phyloP scores from a whole-genome alignment of 768 basidiomycete species.

The Leccinum pellstonianum region DNA sequence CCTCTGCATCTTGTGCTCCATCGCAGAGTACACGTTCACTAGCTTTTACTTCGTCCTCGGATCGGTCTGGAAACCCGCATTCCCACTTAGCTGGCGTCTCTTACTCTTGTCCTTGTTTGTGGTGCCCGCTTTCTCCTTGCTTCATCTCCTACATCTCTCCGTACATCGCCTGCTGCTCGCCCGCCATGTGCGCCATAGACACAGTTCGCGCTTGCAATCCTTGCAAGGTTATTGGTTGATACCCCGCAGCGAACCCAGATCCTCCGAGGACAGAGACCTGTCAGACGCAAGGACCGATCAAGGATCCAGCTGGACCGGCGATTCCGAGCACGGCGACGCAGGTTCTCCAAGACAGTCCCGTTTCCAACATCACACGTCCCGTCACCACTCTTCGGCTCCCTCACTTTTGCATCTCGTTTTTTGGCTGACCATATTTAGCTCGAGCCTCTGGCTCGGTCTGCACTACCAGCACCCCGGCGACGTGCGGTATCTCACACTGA shows the following conservation, averaged over 20 bases:
- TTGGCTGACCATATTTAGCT: constrained; percentile 7
- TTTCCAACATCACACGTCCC: neutral
- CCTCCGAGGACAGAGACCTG: neutral
- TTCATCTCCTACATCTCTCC: constrained; percentile 11
- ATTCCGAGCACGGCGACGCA: neutral
- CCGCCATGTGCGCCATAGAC: neutral
- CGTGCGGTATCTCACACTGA: constrained; percentile 13
- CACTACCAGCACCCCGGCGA: constrained; percentile 9
- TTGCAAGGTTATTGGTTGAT: constrained; percentile 15
- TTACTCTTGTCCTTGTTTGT: constrained; percentile 14
- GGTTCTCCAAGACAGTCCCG: neutral
- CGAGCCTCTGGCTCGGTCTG: constrained; percentile 4
- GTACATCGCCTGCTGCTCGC: neutral
- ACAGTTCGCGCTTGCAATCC: neutral
- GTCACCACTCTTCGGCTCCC: neutral
- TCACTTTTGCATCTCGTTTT: neutral
- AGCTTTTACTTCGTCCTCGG: constrained; percentile 7
- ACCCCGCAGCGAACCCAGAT: constrained; percentile 3
- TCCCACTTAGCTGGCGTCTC: constrained; percentile 22
- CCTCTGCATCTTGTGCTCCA: constrained; percentile 7
- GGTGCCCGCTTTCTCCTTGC: constrained; percentile 10
- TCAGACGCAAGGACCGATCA: neutral
- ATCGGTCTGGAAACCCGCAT: constrained; percentile 16
- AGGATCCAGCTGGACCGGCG: neutral
- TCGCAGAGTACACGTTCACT: constrained; percentile 12